phyloP scores from a whole-genome alignment of 2,329 filamentous ascomycete genomes.

The Pseudogymnoascus sp. region DNA sequence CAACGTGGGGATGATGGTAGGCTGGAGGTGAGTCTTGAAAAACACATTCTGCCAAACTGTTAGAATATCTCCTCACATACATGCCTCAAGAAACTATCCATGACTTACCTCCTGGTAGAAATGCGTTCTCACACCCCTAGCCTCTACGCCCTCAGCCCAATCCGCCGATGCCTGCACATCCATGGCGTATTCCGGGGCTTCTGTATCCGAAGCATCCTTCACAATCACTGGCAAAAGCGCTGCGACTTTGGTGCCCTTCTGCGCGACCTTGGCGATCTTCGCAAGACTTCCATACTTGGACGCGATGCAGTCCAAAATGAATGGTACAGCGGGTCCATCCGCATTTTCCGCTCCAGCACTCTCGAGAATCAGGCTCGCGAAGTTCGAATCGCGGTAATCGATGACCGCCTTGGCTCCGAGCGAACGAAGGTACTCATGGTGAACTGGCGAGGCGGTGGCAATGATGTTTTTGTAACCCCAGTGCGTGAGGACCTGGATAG shows the following conservation, averaged over 20 bases:
- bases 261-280: slow-evolving; percentile 45
- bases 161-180: slow-evolving; percentile 36
- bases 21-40: slow-evolving; percentile 35
- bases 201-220: slow-evolving; percentile 40
- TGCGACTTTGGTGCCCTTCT: slow-evolving; percentile 44
- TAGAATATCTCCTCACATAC: slow-evolving; percentile 10
- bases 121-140: slow-evolving; percentile 48
- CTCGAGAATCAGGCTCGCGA: slow-evolving; percentile 18
- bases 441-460: slow-evolving; percentile 23
- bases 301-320: slow-evolving; percentile 51
- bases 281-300: slow-evolving; percentile 39
- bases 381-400: slow-evolving; percentile 26
- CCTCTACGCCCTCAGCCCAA: slow-evolving; percentile 47
- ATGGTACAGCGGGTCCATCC: slow-evolving; percentile 30
- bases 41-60: slow-evolving; percentile 40
- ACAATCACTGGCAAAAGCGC: slow-evolving; percentile 54
- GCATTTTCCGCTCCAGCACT: slow-evolving; percentile 13
- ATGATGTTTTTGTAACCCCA: slow-evolving; percentile 46
- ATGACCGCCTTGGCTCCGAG: slow-evolving; percentile 27
- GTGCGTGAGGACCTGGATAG: slow-evolving; percentile 38
- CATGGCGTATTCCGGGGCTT: slow-evolving; percentile 48
- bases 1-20: slow-evolving; percentile 22
- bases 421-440: slow-evolving; percentile 26
- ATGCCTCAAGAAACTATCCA: background rate
- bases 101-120: slow-evolving; percentile 42